Evolutionary conservation across 306 rosid genomes (phyloP).

Genomic region (Inga leiocalycina): DNA sequence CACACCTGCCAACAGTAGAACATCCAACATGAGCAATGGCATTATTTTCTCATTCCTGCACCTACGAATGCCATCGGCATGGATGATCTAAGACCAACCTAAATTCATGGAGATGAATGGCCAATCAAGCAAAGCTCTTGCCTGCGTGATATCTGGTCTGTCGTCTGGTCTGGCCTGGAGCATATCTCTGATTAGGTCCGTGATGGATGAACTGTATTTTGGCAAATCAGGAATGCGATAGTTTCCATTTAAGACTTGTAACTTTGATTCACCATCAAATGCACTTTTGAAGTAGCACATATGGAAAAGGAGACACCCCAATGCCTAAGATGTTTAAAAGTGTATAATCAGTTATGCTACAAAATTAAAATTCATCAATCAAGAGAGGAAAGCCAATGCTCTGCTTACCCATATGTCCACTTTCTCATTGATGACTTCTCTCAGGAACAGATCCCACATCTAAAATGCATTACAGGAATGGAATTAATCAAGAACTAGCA

Average conservation of each 20-base stretch:
- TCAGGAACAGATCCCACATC: conserved; percentile 98
- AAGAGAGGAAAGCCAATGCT: conserved; percentile 24
- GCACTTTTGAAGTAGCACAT: conserved; percentile 97
- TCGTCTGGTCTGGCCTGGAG: conserved; percentile 92
- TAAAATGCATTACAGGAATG: conserved; percentile 40
- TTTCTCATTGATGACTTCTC: conserved; percentile 87
- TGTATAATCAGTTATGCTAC: conserved; percentile 22
- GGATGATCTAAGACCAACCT: conserved; percentile 98
- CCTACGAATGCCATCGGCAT: conserved; percentile 60
- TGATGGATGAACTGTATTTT: conserved; percentile 61
- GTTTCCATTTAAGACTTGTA: conserved; percentile 95
- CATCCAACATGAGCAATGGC: conserved; percentile 42
- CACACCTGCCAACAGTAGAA: conserved; percentile 69
- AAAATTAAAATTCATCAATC: conserved; percentile 11
- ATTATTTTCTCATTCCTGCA: conserved; percentile 45
- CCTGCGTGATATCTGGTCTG: conserved; percentile 99
- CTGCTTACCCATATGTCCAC: conserved; percentile 98
- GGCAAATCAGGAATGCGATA: conserved; percentile 95
- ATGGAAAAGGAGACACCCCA: conserved; percentile 98
- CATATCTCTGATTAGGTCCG: conserved; percentile 88
- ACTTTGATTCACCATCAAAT: conserved; percentile 97
- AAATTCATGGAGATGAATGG: conserved; percentile 99
- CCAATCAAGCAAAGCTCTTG: conserved; percentile 99
- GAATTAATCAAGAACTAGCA: conserved; percentile 19
- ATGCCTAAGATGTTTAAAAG: conserved; percentile 65